Base-by-base conservation (phyloP, 441 rosid species). In the Viola pubescens region DNA sequence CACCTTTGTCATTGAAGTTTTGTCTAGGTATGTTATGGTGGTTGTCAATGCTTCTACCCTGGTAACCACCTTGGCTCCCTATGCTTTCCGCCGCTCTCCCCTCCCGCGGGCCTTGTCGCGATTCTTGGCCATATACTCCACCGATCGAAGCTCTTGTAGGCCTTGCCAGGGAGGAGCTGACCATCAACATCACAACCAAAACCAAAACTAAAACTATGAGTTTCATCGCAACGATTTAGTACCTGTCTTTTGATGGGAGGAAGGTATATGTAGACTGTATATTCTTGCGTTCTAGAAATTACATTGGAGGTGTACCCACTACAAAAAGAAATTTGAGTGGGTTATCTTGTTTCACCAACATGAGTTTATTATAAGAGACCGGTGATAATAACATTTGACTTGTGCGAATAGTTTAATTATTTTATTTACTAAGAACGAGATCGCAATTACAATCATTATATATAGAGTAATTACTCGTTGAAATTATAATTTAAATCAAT, bases 11-110 rank as follows among this genome's bases (percentile, higher is more conserved):
- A 37, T 52, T 39, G 52, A 70, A 77, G 55, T 72, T 14, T 49
- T 71, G 60, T 40, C 79, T 70, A n/a, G 81, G 83, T 56, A 72
- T 78, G 65, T 3, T 64, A 61, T 76, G 83, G 73, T 81, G 81
- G 65, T 74, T 78, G 52, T 75, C 62, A 9, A 67, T 61, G 68
- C 59, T 65, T 13, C 60, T 70, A 4, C 61, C 76, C 9, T 55
- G 37, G 58, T 57, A 45, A 58, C 61, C 64, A 4, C 45, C 59
- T 8, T 13, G 19, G 10, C 57, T 60, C 53, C 37, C 41, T 44
- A 9, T 45, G 8, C 61, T 59, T 70, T 54, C 70, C 5, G 45
- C 37, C 37, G 7, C 48, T 19, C 54, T 61, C 38, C 51, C 70
- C 61, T 50, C 70, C 59, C 42, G 50, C 7, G 16, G 54, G 10